Percentiles rank a stretch among this genome's conserved stretches.
phyloP scores from a whole-genome alignment of 2,329 filamentous ascomycete genomes.

The Colletotrichum sp. region DNA sequence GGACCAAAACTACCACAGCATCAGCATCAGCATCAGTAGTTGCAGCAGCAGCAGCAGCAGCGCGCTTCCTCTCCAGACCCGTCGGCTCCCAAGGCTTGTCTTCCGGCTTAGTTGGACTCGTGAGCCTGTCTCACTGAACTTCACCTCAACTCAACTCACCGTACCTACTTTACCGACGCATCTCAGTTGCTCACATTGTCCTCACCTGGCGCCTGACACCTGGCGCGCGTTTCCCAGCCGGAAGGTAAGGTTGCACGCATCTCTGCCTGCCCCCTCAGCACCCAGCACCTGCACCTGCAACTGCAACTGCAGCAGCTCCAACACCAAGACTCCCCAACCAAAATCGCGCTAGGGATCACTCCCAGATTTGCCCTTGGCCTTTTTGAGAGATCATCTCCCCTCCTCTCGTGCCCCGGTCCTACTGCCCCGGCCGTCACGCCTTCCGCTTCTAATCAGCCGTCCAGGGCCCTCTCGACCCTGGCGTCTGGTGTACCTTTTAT shows the following conservation, averaged over 20 bases:
- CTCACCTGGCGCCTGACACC: background rate
- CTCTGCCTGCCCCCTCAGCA: background rate
- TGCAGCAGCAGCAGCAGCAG: background rate
- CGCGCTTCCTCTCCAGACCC: background rate
- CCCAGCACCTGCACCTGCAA: background rate
- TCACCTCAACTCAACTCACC: background rate
- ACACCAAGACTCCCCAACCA: background rate
- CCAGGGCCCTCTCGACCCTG: background rate
- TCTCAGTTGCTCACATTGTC: background rate
- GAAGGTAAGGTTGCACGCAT: background rate
- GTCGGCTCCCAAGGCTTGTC: background rate
- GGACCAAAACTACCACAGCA: background rate
- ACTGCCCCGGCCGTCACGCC: slow-evolving; percentile 8
- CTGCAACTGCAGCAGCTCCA: background rate
- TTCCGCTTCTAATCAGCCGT: slow-evolving; percentile 12
- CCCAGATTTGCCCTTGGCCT: slow-evolving; percentile 14
- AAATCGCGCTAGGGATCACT: slow-evolving; percentile 10
- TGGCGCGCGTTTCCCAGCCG: background rate
- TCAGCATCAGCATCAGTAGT: background rate
- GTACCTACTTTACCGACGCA: background rate
- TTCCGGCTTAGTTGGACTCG: background rate
- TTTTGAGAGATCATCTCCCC: background rate
- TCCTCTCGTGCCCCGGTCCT: background rate
- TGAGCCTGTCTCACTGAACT: background rate
- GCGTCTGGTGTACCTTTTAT: background rate